Evolutionary conservation across 192 early-diverging fungal species (phyloP), one percentile per base, ranked within the genome.

Genomic region (Backusella psychrophila): DNA sequence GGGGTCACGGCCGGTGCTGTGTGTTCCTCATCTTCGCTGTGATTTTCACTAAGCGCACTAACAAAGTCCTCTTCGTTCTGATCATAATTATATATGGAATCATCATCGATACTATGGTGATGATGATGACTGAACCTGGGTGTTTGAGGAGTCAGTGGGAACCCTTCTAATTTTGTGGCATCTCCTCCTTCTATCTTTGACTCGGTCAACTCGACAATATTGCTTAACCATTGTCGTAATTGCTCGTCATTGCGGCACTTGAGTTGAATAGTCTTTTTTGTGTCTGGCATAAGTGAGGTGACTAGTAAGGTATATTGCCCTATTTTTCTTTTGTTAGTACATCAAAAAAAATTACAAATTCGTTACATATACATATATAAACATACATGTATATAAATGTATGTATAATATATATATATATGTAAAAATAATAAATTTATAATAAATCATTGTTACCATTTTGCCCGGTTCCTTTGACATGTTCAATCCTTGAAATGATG

Each of bases 241-340:
- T 98, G 97, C 75, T 99, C 98, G 73, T 92, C 90, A 74, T 96
- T 94, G 17, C 95, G 85, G 82, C 95, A 96, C 68, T 92, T 92
- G 15, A 99, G 81, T 65, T 89, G 91, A 86, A 99, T 96, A 68
- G 93, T 88, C 70, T 96, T 93, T 63, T 63, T 63, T 63, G n/a
- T 29, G 4, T 63, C 56, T 29, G 56, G 23, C 21, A 63, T 63
- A 29, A 63, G 56, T 12, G 56, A 63, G 11, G 56, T 63, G 19
- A 63, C 56, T 59, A 59, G 1, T 26, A 59, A 26, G 26, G 23
- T 59, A 59, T 59, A 59, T 4, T 26, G 56, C 7, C 56, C 56
- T 59, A 59, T 29, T 12, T 29, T 59, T 29, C 11, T 59, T 59
- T 59, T 23, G 7, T 23, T 26, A 53, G 52, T 53, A 53, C 52